Conservation (phyloP, 805 yeast genomes). For the Metschnikowia noctiluminum region DNA sequence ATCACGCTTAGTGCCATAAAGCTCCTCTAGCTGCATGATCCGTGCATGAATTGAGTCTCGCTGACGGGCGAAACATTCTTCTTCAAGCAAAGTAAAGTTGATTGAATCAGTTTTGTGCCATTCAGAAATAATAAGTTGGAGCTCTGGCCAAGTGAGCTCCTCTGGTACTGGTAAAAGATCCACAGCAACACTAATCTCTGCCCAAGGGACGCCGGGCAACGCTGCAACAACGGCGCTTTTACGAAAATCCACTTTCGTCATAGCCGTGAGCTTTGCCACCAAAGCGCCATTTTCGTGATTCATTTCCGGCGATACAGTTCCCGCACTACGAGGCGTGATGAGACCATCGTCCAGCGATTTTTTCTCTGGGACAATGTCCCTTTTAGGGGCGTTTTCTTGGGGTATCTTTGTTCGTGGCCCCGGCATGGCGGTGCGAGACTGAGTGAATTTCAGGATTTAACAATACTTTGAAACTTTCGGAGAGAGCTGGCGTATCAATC, state of each 20-base stretch:
- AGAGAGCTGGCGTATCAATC: too few relatives aligned
- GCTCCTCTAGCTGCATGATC: slow-evolving; percentile 11
- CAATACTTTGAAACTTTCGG: too few relatives aligned
- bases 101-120: slow-evolving; percentile 14
- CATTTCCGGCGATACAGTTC: slow-evolving; percentile 2
- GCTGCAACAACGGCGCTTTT: slow-evolving; percentile 3
- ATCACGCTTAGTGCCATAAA: slow-evolving; percentile 12
- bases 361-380: background rate
- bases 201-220: slow-evolving; percentile 9
- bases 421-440: background rate
- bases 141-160: slow-evolving; percentile 14
- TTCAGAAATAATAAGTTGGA: slow-evolving; percentile 16
- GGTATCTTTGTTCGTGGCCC: slow-evolving; percentile 1
- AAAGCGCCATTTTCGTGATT: background rate
- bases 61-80: slow-evolving; percentile 15
- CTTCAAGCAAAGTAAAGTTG: slow-evolving; percentile 12
- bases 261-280: background rate
- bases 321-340: slow-evolving; percentile 9
- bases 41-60: slow-evolving; percentile 7
- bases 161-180: background rate
- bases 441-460: too few relatives aligned
- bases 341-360: slow-evolving; percentile 3
- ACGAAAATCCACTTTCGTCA: slow-evolving; percentile 6
- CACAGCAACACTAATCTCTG: slow-evolving; percentile 2
- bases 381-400: background rate